Base-by-base conservation (phyloP, 2,329 filamentous ascomycete genomes). In the Stagonosporopsis tanaceti region DNA sequence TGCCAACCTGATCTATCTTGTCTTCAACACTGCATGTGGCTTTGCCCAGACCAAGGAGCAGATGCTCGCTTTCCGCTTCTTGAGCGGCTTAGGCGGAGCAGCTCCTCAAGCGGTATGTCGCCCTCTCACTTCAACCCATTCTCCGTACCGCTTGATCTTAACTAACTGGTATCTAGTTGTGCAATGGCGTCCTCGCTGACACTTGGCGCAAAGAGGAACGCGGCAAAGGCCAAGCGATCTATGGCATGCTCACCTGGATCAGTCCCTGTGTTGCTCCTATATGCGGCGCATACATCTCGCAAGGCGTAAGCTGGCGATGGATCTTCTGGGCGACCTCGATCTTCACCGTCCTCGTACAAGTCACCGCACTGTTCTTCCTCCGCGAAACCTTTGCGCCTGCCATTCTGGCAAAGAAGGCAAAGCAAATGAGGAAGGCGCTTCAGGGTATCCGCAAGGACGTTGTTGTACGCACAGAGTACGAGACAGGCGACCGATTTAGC, bases 251-350 rank as follows among this genome's bases (percentile, higher is more conserved):
- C 7, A 87, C 87, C 0, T 80, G 89, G 14, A 80, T 89, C 3
- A 87, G 87, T 0, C 87, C 87, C 4, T 85, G 84, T 4, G 75
- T 89, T 4, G 88, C 87, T 6, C 70, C 68, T 7, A 71, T 72
- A 7, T 66, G 61, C 35, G 76, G 39, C 6, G 68, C 63, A 8
- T 71, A 67, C 50, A 70, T 72, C 39, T 70, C 64, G 2, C 50
- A 58, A 42, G 53, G 59, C 11, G 64, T 56, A 3, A 78, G 74
- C 2, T 91, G 89, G 89, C 84, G 88, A 37, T 92, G 89, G 89
- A 84, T 87, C 14, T 92, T 91, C 76, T 90, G 84, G 77, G 80
- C 85, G 0, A 88, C 86, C 1, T 86, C 86, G 1, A 87, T 90
- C 56, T 78, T 79, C 14, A 85, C 86, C 58, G 86, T 81, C 3